phyloP scores from a whole-genome alignment of 176 grass and related monocot genomes.

The Bromus sterilis region DNA sequence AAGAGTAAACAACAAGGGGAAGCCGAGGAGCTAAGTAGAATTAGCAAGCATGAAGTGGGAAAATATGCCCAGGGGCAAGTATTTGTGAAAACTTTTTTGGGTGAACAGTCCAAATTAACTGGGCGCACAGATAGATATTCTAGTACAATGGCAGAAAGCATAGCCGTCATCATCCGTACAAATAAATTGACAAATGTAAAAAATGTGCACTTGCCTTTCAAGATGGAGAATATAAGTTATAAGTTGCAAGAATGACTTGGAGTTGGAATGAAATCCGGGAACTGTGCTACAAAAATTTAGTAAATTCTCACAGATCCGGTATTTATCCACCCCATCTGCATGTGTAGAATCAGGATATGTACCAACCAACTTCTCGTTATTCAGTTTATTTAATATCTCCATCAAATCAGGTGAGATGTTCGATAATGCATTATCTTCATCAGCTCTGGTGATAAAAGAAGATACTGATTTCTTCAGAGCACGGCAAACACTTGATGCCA shows the following conservation, averaged over 20 bases:
- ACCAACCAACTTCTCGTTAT: conserved; percentile 27
- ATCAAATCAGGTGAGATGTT: conserved; percentile 60
- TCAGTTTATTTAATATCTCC: conserved; percentile 38
- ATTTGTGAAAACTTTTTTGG: background rate
- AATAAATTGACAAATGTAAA: conserved; percentile 7
- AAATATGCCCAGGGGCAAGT: background rate
- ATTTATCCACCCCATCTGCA: conserved; percentile 30
- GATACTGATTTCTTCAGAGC: conserved; percentile 54
- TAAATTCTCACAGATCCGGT: conserved; percentile 60
- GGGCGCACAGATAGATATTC: background rate
- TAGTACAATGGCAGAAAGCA: background rate
- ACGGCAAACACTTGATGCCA: conserved; percentile 56
- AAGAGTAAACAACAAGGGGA: background rate
- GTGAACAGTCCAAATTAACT: background rate
- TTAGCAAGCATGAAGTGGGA: background rate
- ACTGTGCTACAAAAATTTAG: conserved; percentile 57
- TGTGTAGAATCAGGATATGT: conserved; percentile 21
- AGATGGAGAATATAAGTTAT: conserved; percentile 79
- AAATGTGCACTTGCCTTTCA: conserved; percentile 63
- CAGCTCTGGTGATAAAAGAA: conserved; percentile 26
- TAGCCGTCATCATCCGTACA: conserved; percentile 5
- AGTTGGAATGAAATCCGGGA: conserved; percentile 63
- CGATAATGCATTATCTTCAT: conserved; percentile 36
- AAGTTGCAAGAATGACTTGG: conserved; percentile 42
- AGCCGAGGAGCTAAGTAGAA: background rate